phyloP scores from a whole-genome alignment of 1,139 yeast species.

The Geotrichum fermentans region DNA sequence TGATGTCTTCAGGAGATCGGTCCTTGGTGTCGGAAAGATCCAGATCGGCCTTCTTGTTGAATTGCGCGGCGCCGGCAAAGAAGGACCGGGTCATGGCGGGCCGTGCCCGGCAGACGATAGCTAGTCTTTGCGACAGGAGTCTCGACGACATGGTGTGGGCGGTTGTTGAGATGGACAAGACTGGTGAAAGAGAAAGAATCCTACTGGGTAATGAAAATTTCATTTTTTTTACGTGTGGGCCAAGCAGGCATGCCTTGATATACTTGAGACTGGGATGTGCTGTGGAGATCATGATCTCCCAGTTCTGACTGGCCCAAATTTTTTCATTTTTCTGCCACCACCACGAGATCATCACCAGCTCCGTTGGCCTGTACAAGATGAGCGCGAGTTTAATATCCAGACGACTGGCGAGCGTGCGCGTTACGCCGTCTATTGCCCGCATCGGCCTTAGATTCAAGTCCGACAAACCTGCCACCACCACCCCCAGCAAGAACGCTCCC shows the following conservation, averaged over 20 bases:
- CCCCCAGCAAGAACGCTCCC: background rate
- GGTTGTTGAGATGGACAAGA: too few species aligned
- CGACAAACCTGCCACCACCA: background rate
- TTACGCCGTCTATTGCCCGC: slow-evolving; percentile 5
- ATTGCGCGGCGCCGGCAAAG: slow-evolving; percentile 1
- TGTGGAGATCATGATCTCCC: background rate
- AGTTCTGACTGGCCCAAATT: slow-evolving; percentile 15
- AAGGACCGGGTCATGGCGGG: slow-evolving; percentile 1
- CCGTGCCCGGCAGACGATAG: slow-evolving; percentile 6
- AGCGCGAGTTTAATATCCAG: slow-evolving; percentile 13
- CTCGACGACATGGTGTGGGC: background rate
- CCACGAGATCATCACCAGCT: background rate
- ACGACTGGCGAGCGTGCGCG: slow-evolving; percentile 2
- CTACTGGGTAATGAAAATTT: background rate
- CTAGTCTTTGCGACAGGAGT: slow-evolving; percentile 8
- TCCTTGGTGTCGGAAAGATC: slow-evolving; percentile 17
- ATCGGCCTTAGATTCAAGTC: slow-evolving; percentile 12
- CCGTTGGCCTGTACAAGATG: background rate
- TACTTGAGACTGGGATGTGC: slow-evolving; percentile 5
- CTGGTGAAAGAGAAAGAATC: too few species aligned
- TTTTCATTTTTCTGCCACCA: slow-evolving; percentile 2
- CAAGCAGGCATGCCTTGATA: slow-evolving; percentile 1
- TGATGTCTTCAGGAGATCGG: slow-evolving; percentile 28
- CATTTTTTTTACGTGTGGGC: background rate
- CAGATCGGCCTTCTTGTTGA: slow-evolving; percentile 9